Conservation (phyloP, 495 filamentous ascomycete genomes). For the Glutinoglossum americanum region DNA sequence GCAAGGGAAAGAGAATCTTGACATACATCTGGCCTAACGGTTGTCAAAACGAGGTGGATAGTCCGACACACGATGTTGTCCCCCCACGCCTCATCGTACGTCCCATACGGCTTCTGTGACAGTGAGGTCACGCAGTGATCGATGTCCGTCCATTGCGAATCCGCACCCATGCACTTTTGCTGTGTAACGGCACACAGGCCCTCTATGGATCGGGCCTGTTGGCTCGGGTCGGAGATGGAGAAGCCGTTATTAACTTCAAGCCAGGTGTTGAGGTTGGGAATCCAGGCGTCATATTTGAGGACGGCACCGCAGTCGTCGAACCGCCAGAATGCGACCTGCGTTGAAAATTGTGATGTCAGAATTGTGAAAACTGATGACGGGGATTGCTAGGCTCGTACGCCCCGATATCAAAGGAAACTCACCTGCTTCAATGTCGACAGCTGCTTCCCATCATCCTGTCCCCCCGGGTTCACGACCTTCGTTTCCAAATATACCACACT, state of each 20-base stretch:
- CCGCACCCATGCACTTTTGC: slow-evolving; percentile 14
- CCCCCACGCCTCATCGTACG: slow-evolving; percentile 21
- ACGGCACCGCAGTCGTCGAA: slow-evolving; percentile 8
- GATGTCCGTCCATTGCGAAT: slow-evolving; percentile 16
- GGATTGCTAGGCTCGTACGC: too few relatives aligned
- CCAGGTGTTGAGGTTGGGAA: slow-evolving; percentile 4
- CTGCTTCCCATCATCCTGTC: background rate
- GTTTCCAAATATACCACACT: slow-evolving; percentile 7
- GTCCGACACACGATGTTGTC: slow-evolving; percentile 20
- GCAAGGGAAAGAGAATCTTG: background rate
- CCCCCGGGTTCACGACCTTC: background rate
- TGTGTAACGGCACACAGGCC: slow-evolving; percentile 15
- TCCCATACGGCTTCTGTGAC: slow-evolving; percentile 15
- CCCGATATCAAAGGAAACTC: too few relatives aligned
- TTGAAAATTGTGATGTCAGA: background rate
- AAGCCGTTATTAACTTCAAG: background rate
- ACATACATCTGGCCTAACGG: slow-evolving; percentile 17
- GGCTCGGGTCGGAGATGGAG: slow-evolving; percentile 22
- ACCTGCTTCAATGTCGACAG: slow-evolving; percentile 7
- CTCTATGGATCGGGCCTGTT: slow-evolving; percentile 14
- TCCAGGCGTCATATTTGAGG: slow-evolving; percentile 9
- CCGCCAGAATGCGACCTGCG: slow-evolving; percentile 7
- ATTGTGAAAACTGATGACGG: background rate
- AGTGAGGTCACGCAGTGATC: slow-evolving; percentile 12
- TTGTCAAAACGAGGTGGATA: slow-evolving; percentile 19